Base-by-base conservation (phyloP, 164 flowering plant species). In the Pachysandra terminalis region DNA sequence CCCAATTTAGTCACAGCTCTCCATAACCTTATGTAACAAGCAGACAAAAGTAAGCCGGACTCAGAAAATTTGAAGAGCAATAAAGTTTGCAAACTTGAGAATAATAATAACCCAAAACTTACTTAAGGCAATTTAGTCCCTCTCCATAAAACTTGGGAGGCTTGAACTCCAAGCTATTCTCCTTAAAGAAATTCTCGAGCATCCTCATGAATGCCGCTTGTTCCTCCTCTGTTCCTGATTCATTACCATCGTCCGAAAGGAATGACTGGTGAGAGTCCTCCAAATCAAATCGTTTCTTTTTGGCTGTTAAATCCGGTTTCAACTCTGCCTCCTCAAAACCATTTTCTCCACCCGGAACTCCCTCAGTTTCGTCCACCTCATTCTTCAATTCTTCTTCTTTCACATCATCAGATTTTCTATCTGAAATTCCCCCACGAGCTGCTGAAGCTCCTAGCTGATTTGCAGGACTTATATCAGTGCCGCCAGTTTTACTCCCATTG, bases 131-230 rank as follows among this genome's bases (percentile, higher is more conserved):
- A 78, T 94, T 94, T 54, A 94, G 72, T 48, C 85, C 87, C 73
- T 86, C 95, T 64, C 93, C 90, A 72, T 94, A 94, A 67, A 94
- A 94, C 74, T 85, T 91, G n/a, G 96, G 98, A 27, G 93, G 90
- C 74, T 90, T 94, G 75, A 91, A 91, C 12, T 91, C 97, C 90
- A 90, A 48, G 73, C 78, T 66, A 68, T 73, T 90, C 74, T 88
- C 91, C 73, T 64, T 83, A 65, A 81, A 85, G 80, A 94, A 91
- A 64, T 56, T 81, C 56, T 86, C 93, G 28, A 94, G 81, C 74
- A 86, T 96, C 66, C 37, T 77, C 89, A 90, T 83, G 76, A 93
- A 91, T 8, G 81, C 82, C 26, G 80, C 75, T 78, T 86, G 94
- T 59, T 91, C 95, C 58, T 91, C 94, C 72, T 85, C 96, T 15